Evolutionary conservation across 805 yeast species (phyloP).

Genomic region (Candida ovalis): DNA sequence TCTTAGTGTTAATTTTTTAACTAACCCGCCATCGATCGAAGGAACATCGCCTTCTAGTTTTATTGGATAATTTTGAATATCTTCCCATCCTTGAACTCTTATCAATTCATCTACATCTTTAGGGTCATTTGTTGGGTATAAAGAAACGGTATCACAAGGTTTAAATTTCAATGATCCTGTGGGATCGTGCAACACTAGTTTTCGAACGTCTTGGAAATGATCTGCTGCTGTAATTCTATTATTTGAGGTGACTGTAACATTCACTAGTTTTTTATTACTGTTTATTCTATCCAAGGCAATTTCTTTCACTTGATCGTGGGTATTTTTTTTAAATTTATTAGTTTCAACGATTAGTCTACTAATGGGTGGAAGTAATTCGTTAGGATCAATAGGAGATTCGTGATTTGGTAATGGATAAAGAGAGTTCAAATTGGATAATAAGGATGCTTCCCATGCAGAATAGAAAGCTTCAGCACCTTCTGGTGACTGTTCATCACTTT

Average conservation of each 20-base stretch:
- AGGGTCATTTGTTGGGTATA: conserved; percentile 72
- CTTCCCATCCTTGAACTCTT: conserved; percentile 68
- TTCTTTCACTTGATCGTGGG: conserved; percentile 24
- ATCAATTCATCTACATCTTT: conserved; percentile 62
- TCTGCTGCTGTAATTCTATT: conserved; percentile 58
- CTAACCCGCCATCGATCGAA: conserved; percentile 55
- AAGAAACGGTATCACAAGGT: conserved; percentile 80
- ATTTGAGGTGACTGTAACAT: conserved; percentile 50
- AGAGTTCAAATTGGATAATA: conserved; percentile 36
- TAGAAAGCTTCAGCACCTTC: conserved; percentile 76
- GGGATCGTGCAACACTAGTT: conserved; percentile 40
- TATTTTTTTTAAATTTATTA: conserved; percentile 28
- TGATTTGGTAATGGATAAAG: conserved; percentile 34
- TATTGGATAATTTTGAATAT: conserved; percentile 61
- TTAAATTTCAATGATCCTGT: conserved; percentile 33
- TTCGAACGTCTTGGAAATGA: conserved; percentile 91
- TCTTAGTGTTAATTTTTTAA: conserved; percentile 62
- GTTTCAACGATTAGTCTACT: conserved; percentile 27
- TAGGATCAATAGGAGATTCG: conserved; percentile 29
- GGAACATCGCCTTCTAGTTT: conserved; percentile 35
- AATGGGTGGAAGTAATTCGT: conserved; percentile 37
- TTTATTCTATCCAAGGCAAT: conserved; percentile 29
- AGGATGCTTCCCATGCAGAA: conserved; percentile 62
- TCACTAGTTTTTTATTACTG: conserved; percentile 9
- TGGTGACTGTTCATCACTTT: conserved; percentile 81